These are phyloP conservation scores for Rusavskia elegans DNA, from an alignment of 495 filamentous ascomycete genomes.

Conservation along the genomic window DNA sequence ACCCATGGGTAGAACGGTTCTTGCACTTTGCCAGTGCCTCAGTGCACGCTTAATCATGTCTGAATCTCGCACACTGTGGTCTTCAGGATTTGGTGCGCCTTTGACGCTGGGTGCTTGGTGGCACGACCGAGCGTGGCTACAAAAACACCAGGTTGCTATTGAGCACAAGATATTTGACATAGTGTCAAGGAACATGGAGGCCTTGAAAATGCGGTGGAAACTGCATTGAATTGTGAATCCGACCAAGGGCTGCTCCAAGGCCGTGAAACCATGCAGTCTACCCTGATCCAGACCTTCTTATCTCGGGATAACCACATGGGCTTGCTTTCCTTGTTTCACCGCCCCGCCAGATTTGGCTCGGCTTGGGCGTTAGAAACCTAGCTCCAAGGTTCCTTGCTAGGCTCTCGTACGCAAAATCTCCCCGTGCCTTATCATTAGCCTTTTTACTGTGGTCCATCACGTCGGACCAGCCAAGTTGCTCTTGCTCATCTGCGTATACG, in stretches of 20 bases:
- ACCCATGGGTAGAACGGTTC: too few relatives aligned
- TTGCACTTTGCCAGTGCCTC: too few relatives aligned
- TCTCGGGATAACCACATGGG: not conserved
- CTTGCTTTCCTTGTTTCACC: not conserved
- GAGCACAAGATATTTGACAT: too few relatives aligned
- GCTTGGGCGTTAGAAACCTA: slow-evolving; percentile 1
- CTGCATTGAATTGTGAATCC: not conserved
- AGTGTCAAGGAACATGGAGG: too few relatives aligned
- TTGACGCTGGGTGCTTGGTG: too few relatives aligned
- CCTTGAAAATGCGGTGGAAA: too few relatives aligned
- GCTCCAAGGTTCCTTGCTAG: slow-evolving; percentile 30
- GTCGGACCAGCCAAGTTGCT: slow-evolving; percentile 1
- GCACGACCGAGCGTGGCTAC: too few relatives aligned
- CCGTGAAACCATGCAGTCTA: not conserved
- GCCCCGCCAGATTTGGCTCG: slow-evolving; percentile 4
- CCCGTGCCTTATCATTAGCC: slow-evolving; percentile 18
- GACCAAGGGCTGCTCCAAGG: not conserved
- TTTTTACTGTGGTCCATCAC: slow-evolving; percentile 4
- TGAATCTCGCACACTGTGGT: too few relatives aligned
- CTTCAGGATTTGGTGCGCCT: too few relatives aligned
- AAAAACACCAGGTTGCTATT: too few relatives aligned
- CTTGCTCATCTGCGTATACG: not conserved
- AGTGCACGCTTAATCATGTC: too few relatives aligned
- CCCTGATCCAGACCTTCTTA: not conserved
- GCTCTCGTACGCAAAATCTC: slow-evolving; percentile 28